Evolutionary conservation across 345 rosid species (phyloP).

Genomic region (Balakata baccata): DNA sequence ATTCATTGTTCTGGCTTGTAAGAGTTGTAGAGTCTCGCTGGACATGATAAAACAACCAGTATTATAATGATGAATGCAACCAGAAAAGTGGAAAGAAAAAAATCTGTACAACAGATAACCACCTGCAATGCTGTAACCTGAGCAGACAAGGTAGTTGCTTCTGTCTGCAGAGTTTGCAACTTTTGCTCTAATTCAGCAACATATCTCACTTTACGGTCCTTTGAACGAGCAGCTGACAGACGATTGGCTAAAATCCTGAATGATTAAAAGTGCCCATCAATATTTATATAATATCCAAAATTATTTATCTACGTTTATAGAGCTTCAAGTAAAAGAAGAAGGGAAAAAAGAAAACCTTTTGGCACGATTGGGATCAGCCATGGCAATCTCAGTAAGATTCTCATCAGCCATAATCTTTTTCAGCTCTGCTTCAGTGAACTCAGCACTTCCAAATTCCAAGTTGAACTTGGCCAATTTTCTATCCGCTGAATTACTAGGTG

Average conservation of each 20-base stretch:
- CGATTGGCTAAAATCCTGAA: slow-evolving; percentile 83
- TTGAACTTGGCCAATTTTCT: slow-evolving; percentile 50
- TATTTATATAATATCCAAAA: not conserved
- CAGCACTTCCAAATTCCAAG: slow-evolving; percentile 80
- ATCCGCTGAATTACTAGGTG: slow-evolving; percentile 62
- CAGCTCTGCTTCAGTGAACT: slow-evolving; percentile 71
- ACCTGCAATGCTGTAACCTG: slow-evolving; percentile 94
- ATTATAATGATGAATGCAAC: not conserved
- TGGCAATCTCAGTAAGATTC: slow-evolving; percentile 83
- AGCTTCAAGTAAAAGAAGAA: not conserved
- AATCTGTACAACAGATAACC: not conserved
- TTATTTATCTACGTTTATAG: not conserved
- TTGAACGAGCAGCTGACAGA: slow-evolving; percentile 91
- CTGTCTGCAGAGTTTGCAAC: slow-evolving; percentile 91
- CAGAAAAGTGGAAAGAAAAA: slow-evolving; percentile 1
- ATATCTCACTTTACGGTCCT: slow-evolving; percentile 86
- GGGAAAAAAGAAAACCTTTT: slow-evolving; percentile 47
- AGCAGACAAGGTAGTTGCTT: slow-evolving; percentile 91
- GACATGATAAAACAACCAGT: not conserved
- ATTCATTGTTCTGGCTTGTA: slow-evolving; percentile 83
- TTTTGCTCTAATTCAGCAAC: slow-evolving; percentile 87
- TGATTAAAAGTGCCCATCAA: slow-evolving; percentile 7
- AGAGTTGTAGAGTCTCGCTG: slow-evolving; percentile 91
- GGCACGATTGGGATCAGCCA: slow-evolving; percentile 78
- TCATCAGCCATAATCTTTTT: slow-evolving; percentile 94